phyloP scores from a whole-genome alignment of 2,329 filamentous ascomycete genomes.

The Paecilomyces variotii region DNA sequence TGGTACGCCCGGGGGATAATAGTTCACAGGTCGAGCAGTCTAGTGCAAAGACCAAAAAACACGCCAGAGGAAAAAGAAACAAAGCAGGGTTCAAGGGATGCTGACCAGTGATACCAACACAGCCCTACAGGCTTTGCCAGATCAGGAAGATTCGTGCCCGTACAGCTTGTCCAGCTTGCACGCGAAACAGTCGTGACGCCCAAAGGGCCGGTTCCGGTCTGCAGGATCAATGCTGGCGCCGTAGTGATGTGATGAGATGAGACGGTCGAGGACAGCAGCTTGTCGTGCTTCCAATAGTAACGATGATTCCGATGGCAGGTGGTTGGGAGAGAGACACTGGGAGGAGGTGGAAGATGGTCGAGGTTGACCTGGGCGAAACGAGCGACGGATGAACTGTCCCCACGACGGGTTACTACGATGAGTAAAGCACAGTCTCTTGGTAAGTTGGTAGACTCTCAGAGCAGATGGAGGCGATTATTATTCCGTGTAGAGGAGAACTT shows the following conservation, averaged over 20 bases:
- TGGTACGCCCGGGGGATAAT: background rate
- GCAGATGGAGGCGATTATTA: background rate
- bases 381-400: background rate
- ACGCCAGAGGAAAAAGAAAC: background rate
- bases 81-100: constrained; percentile 7
- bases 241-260: background rate
- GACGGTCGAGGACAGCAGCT: background rate
- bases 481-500: background rate
- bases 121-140: constrained; percentile 3
- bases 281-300: background rate
- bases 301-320: background rate
- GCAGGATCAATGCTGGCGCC: background rate
- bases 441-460: background rate
- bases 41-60: background rate
- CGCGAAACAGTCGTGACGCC: background rate
- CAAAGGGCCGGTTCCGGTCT: background rate
- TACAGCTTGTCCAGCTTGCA: background rate
- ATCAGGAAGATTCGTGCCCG: background rate
- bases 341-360: background rate
- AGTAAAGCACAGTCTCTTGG: background rate
- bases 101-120: background rate
- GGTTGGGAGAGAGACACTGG: background rate
- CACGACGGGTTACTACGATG: background rate
- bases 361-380: background rate
- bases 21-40: background rate